Evolutionary conservation across 2,329 filamentous ascomycete genomes (phyloP).

Genomic region (Colletotrichum brevisporum): DNA sequence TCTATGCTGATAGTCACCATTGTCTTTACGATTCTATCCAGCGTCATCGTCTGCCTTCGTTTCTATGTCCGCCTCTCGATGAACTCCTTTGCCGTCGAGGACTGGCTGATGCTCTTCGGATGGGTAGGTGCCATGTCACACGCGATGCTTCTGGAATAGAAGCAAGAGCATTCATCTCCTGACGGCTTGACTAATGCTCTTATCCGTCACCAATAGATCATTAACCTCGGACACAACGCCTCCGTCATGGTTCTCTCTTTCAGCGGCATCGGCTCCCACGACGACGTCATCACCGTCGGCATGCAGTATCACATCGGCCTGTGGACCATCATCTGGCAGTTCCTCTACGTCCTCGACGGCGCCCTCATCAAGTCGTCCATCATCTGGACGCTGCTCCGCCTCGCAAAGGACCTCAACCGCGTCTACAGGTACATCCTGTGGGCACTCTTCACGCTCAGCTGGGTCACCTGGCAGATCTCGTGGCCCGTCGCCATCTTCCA

Average conservation of each 20-base stretch:
- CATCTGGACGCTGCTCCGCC: conserved; percentile 39
- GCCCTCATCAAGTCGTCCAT: conserved; percentile 42
- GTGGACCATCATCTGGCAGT: conserved; percentile 39
- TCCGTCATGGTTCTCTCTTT: background rate
- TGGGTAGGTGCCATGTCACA: background rate
- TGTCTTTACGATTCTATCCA: background rate
- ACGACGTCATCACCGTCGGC: background rate
- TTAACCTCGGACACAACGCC: background rate
- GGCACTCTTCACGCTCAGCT: conserved; percentile 30
- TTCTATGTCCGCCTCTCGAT: background rate
- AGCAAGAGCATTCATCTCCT: too few relatives aligned
- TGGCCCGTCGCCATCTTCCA: conserved; percentile 39
- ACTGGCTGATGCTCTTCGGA: background rate
- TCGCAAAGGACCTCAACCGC: conserved; percentile 25
- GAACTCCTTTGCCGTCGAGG: background rate
- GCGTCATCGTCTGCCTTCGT: conserved; percentile 1
- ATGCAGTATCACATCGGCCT: background rate
- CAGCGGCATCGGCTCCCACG: too few relatives aligned
- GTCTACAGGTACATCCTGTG: conserved; percentile 35
- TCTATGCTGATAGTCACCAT: background rate
- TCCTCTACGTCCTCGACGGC: conserved; percentile 38
- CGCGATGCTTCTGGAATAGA: too few relatives aligned
- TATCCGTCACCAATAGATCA: background rate
- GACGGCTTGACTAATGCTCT: background rate
- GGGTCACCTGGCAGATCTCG: conserved; percentile 24